phyloP scores from a whole-genome alignment of 2,329 filamentous ascomycete species.

The Trichoderma breve region DNA sequence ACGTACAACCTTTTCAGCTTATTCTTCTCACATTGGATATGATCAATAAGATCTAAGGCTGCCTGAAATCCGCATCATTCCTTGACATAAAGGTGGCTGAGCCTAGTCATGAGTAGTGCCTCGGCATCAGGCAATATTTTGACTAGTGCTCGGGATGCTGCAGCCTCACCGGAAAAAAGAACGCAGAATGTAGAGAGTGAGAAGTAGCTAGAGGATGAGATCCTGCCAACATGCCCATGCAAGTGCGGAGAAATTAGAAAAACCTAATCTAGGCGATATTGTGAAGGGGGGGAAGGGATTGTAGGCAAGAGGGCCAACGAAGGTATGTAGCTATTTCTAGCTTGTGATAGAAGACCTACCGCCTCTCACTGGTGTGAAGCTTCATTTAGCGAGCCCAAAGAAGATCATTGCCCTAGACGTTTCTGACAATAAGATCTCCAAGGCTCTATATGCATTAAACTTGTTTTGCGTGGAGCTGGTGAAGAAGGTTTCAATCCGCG shows the following conservation, averaged over 20 bases:
- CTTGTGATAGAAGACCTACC: background rate
- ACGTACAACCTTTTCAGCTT: background rate
- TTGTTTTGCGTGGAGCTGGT: background rate
- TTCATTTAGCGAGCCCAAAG: background rate
- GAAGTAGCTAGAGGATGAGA: background rate
- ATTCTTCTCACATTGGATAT: background rate
- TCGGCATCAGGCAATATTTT: background rate
- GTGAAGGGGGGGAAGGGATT: background rate
- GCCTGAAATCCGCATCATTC: background rate
- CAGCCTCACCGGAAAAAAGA: background rate
- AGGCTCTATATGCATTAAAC: background rate
- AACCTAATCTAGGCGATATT: background rate
- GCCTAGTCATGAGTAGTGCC: background rate
- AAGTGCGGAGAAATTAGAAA: background rate
- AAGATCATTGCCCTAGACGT: background rate
- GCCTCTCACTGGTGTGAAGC: background rate
- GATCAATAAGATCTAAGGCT: background rate
- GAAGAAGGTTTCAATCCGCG: background rate
- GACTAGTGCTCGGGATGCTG: background rate
- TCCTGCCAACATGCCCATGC: background rate
- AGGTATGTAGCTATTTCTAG: background rate
- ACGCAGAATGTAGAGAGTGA: background rate
- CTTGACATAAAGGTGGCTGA: background rate
- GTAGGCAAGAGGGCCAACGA: background rate
- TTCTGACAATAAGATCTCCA: background rate